Conservation (phyloP, 1,284 basidiomycete species). For the Ustilago xerochloae region DNA sequence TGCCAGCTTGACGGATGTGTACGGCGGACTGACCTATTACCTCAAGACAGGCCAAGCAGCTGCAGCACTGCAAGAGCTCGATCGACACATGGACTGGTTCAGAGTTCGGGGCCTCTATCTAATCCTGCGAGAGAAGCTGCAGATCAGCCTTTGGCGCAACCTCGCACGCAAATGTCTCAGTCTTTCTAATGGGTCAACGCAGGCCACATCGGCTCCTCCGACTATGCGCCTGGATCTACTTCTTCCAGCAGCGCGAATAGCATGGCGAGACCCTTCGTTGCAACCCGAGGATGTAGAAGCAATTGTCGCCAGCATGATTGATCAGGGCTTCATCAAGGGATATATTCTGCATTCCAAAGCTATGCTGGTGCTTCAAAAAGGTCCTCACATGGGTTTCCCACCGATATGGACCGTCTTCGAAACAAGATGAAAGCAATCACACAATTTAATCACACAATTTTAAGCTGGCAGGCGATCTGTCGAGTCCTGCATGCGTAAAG, state of each 20-base stretch:
- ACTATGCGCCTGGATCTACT: slow-evolving; percentile 63
- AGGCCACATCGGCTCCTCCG: slow-evolving; percentile 59
- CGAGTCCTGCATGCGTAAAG: neutral
- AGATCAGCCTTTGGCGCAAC: slow-evolving; percentile 69
- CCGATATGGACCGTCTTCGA: slow-evolving; percentile 56
- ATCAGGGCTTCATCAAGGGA: slow-evolving; percentile 70
- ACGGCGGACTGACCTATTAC: slow-evolving; percentile 46
- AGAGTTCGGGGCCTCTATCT: slow-evolving; percentile 67
- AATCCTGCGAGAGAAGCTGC: slow-evolving; percentile 68
- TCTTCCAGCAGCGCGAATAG: slow-evolving; percentile 61
- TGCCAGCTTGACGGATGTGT: slow-evolving; percentile 59
- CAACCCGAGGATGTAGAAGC: slow-evolving; percentile 69
- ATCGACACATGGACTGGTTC: slow-evolving; percentile 66
- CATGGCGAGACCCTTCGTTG: slow-evolving; percentile 64
- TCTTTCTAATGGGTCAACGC: slow-evolving; percentile 12
- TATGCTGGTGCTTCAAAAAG: slow-evolving; percentile 68
- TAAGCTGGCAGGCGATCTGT: neutral
- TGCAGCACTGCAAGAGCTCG: slow-evolving; percentile 56
- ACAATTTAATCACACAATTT: no score
- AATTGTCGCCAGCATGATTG: slow-evolving; percentile 68
- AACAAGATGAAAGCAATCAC: neutral
- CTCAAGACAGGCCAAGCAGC: slow-evolving; percentile 65
- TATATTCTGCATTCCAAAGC: slow-evolving; percentile 69
- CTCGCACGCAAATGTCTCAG: slow-evolving; percentile 60
- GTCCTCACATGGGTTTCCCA: slow-evolving; percentile 66